Base-by-base conservation (phyloP, 192 early-diverging fungal genomes). In the Martensiomyces pterosporus region DNA sequence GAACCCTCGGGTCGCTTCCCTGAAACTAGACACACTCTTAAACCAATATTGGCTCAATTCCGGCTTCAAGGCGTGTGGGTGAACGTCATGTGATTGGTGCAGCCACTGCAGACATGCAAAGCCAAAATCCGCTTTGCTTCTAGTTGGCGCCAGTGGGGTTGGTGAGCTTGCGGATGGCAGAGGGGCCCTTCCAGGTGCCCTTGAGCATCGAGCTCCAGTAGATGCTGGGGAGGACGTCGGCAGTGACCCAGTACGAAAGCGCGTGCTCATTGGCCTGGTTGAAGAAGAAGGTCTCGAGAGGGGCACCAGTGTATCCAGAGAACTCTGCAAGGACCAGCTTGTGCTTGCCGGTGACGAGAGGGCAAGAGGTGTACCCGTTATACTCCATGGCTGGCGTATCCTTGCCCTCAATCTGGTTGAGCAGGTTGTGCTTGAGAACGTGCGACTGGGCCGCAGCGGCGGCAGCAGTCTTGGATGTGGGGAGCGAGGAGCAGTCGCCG, bases 391-490 rank as follows among this genome's bases (percentile, higher is more conserved):
- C 48, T 4, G 79, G 69, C 8, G 47, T 61, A 2, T 55, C 52
- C 17, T 76, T 76, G 18, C 79, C 82, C 18, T 72, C 46, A 24
- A 89, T 77, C 45, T 75, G 60, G 41, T 60, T 67, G 27, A 88
- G 67, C 46, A 93, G 61, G 68, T 93, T 93, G 47, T 80, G 67
- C 64, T 81, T 85, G 13, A 90, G 57, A 0, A 91, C 83, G 23
- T 60, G 77, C n/a, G 85, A 81, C 69, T 93, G 82, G 27, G 79
- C 80, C 16, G 90, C 81, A 42, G 87, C 89, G n/a, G 90, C 89
- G 18, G 90, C 89, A 9, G 90, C 90, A 4, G 90, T 93, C 77
- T 93, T 93, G 49, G 89, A 91, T 0, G 90, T 93, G 12, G 90
- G 90, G n/a, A 87, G 71, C 12, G 81, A 84, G 22, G 85, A 87